Evolutionary conservation across 768 basidiomycete genomes (phyloP), one percentile per base, ranked within the genome.

Genomic region (Panaeolus cyanescens): DNA sequence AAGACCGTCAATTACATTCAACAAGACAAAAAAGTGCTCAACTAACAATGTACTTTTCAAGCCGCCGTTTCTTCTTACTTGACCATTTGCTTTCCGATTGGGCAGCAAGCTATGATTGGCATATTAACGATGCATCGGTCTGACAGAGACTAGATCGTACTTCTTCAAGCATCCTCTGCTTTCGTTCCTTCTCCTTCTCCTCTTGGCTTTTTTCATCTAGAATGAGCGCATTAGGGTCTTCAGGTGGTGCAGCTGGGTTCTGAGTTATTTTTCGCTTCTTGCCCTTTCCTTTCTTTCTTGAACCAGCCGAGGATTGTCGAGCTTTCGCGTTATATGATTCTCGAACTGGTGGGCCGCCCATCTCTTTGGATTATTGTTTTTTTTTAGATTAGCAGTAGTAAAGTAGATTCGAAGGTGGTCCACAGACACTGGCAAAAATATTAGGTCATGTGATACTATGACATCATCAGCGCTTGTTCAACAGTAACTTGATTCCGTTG

Each of bases 11-110:
- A 32, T 56, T 20, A 15, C 7, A 40, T 15, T 37, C 10, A 4
- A 42, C n/a, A 39, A 9, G 8, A 53, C 19, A 34, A 40, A 12
- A 30, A 1, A 50, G 10, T 10, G 28, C 22, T 13, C 3, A 20
- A 75, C 89, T 68, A 59, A 93, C 94, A 67, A 98, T 95, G 69
- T 95, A 99, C 64, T 93, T 93, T 64, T 98, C 96, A 4, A 99
- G 77, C 56, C 93, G 79, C 72, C 91, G 95, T 77, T 87, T 89
- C 78, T 93, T 96, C 79, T 95, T 95, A 60, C 77, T 84, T 42
- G 85, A 90, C 80, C 92, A 88, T 70, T 90, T 91, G 3, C 84
- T 85, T 45, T 90, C 84, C 8, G 86, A 82, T 71, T 88, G 83
- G 30, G 75, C 72, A 32, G 74, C 72, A 42, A 83, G 75, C 83